Evolutionary conservation across 176 grass and related monocot genomes (phyloP).

Genomic region (Rhynchospora tenuis): DNA sequence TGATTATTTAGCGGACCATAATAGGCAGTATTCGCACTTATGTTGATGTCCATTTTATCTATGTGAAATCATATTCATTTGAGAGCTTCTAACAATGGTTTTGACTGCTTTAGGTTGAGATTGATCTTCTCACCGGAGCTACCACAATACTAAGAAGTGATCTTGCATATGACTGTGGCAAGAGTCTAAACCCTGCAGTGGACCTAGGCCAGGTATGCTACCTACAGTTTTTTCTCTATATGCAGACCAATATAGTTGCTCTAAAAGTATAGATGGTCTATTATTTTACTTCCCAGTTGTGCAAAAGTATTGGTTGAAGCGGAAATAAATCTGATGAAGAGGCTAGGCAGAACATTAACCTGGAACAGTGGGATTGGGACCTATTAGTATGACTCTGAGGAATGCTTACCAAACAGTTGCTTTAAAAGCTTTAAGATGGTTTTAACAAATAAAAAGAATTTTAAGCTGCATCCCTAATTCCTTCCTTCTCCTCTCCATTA

Average conservation of each 20-base stretch:
- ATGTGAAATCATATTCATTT: neutral
- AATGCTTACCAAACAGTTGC: neutral
- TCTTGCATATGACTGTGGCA: constrained; percentile 66
- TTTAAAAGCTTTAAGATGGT: neutral
- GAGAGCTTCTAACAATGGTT: neutral
- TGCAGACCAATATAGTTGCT: neutral
- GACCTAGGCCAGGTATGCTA: constrained; percentile 76
- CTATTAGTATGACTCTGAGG: neutral
- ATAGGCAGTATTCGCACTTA: neutral
- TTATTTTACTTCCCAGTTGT: neutral
- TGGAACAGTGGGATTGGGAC: neutral
- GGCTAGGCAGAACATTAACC: neutral
- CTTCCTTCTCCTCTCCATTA: no score
- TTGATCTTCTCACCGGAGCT: constrained; percentile 66
- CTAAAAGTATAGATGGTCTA: neutral
- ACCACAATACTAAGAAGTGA: constrained; percentile 69
- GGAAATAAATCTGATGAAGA: no score
- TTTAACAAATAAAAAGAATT: neutral
- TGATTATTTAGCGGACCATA: neutral
- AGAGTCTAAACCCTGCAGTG: constrained; percentile 77
- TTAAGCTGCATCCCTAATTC: neutral
- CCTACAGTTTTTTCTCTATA: neutral
- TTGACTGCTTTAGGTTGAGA: constrained; percentile 47
- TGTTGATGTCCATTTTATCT: neutral
- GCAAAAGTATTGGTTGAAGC: neutral